Base-by-base conservation (phyloP, 2,329 filamentous ascomycete species). In the Botrytis galanthina region DNA sequence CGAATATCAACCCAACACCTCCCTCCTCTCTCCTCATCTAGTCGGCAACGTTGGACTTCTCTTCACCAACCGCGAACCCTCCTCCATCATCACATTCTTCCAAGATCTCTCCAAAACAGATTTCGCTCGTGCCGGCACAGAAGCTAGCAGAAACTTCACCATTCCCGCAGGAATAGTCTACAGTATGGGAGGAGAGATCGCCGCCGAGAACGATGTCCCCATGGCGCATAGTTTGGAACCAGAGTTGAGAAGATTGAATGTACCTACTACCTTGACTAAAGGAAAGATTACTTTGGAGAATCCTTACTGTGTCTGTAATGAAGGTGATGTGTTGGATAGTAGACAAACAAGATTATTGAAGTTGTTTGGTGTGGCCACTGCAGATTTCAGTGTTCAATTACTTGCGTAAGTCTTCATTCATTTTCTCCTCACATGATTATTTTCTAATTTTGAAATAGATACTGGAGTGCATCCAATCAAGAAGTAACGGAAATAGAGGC, bases 311-410 rank as follows among this genome's bases (percentile, higher is more conserved):
- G 84, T 99, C 68, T 98, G 95, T 85, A 90, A 90, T 80, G 91
- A 94, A 83, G 96, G 95, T 18, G 90, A 98, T 81, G 87, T 90
- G 62, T 84, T 99, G 78, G 95, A 98, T 83, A 95, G 93, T 78
- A 89, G 95, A 79, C 96, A 99, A 87, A 98, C 96, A 73, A 92
- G 94, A 76, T 85, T 99, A 81, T 83, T 99, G 83, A 98, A 98
- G 89, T 87, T 97, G 80, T 98, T 99, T 84, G 92, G 94, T 71
- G 89, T 98, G 73, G 93, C 93, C 76, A 89, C 96, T 84, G 93
- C 94, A 74, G 94, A 98, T 85, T 99, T 99, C 85, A 91, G 87
- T 82, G 90, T 99, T 74, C 87, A 90, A 80, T 84, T 97, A 77
- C 85, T 92, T 82, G 95, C 94, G 81, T 92, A 87, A 82, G 87